Base-by-base conservation (phyloP, 768 basidiomycete genomes). In the Cystofilobasidium ferigula region DNA sequence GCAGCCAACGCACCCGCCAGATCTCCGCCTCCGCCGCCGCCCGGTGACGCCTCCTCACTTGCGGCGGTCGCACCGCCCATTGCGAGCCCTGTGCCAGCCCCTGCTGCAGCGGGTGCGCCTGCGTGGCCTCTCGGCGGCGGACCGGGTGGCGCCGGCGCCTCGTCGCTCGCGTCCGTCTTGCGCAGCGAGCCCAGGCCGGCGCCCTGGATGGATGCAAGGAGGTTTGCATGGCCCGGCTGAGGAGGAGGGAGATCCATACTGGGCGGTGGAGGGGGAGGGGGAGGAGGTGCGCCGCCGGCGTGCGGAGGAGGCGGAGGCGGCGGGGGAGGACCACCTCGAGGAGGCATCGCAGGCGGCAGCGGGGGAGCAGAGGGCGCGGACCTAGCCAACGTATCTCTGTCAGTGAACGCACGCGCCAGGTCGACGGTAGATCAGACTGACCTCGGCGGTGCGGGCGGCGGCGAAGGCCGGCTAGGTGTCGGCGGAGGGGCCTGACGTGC, bases 1-100 rank as follows among this genome's bases (percentile, higher is more conserved):
- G 84, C 86, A 7, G 90, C 92, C 54, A 95, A 78, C 10, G 89
- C 88, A 5, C 83, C 80, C 0, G 91, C 90, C 67, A 94, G 75
- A 76, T 92, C 86, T 0, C 82, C 86, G 16, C 79, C 84, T 34
- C 61, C 67, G 26, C 53, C 53, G 10, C 68, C 51, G 58, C n/a
- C 58, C 22, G 28, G n/a, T 18, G 26, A 32, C 26, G 32, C 26
- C 5, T 42, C 45, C 35, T 60, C 64, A 1, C 47, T 40, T 10
- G 63, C 45, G 1, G 61, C 54, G 12, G 62, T 57, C 3, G 45
- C 68, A n/a, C n/a, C n/a, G n/a, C n/a, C n/a, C 26, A 40, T 62
- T 14, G 66, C 64, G 32, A 62, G 40, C 22, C 36, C 73, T 26
- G 72, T 63, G 57, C 69, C 63, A 57, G 73, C 72, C 13, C 72